Evolutionary conservation across 495 filamentous ascomycete genomes (phyloP), one percentile per base, ranked within the genome.

Genomic region (Neurospora tetraspora): DNA sequence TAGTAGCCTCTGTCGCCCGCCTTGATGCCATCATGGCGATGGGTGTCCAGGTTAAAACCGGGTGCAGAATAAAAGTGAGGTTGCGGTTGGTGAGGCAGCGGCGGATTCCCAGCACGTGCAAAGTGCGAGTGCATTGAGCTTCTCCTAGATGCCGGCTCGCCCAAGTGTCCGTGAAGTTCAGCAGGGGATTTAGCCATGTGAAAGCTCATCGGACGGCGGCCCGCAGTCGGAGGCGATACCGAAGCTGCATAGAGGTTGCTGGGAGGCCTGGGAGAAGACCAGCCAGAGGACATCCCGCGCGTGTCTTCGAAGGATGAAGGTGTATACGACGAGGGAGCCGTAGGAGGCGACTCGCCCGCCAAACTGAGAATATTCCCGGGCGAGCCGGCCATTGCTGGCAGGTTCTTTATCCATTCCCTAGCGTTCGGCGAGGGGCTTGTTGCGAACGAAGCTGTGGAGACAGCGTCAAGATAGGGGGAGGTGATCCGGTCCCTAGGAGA

Each of bases 21-120:
- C 71, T 85, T 82, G 68, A 87, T 81, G 20, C 87, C 84, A 18
- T 82, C 73, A 72, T 80, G 81, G 14, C 77, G 81, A 79, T 89
- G 82, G 80, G 90, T 83, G 76, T 91, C 86, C 75, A 91, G 85
- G 76, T 94, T 87, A 76, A 94, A 87, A 75, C 92, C 88, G 73
- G 89, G 86, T 69, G 89, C 89, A 38, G 88, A 88, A 76, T 86
- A 88, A 74, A 87, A 88, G 74, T 94, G 91, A 10, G 93, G 83
- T 80, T 96, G 94, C 0, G 91, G 89, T 70, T 93, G 87, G 81
- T 96, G 93, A 8, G 93, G 93, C 23, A 91, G 88, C 39, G 93
- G 92, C n/a, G 89, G 89, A 71, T 90, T 85, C 20, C 83, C 81
- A 18, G 78, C 79, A 14, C 83, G 78, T 12, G 83, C 80, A 70